Conservation (phyloP, 768 basidiomycete species). For the Lyophyllum semitale region DNA sequence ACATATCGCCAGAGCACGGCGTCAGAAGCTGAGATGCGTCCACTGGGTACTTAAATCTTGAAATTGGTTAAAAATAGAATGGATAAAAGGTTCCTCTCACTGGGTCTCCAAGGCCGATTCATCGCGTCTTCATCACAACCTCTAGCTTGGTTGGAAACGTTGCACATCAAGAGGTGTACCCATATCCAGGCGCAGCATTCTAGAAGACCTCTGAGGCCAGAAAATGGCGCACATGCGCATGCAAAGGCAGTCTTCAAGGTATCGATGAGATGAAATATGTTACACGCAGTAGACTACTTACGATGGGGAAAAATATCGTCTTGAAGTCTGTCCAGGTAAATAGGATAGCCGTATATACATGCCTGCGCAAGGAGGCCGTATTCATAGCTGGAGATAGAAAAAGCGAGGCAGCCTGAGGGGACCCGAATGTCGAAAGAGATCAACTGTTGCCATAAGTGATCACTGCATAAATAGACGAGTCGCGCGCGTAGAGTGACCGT, state of each 20-base stretch:
- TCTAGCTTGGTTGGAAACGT: slow-evolving; percentile 35
- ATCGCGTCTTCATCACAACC: slow-evolving; percentile 41
- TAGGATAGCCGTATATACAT: slow-evolving; percentile 13
- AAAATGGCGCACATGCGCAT: slow-evolving; percentile 31
- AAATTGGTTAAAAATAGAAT: no score
- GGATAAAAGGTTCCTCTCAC: no score
- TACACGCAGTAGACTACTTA: slow-evolving; percentile 8
- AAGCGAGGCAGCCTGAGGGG: not conserved
- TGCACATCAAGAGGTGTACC: slow-evolving; percentile 43
- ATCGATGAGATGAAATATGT: not conserved
- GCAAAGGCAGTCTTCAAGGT: slow-evolving; percentile 34
- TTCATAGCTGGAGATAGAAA: not conserved
- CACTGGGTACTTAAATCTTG: no score
- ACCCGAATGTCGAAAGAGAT: no score
- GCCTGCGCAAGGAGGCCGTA: not conserved
- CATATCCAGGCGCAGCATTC: slow-evolving; percentile 43
- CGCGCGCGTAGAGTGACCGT: no score
- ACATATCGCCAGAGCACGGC: slow-evolving; percentile 32
- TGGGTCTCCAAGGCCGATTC: slow-evolving; percentile 43
- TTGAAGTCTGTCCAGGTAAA: slow-evolving; percentile 37
- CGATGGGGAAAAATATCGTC: slow-evolving; percentile 34
- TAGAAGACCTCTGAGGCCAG: slow-evolving; percentile 13
- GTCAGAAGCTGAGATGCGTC: slow-evolving; percentile 24
- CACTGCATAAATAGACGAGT: no score
- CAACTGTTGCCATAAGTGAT: no score